phyloP scores from a whole-genome alignment of 2,329 filamentous ascomycete species.

The Claviceps digitariae region DNA sequence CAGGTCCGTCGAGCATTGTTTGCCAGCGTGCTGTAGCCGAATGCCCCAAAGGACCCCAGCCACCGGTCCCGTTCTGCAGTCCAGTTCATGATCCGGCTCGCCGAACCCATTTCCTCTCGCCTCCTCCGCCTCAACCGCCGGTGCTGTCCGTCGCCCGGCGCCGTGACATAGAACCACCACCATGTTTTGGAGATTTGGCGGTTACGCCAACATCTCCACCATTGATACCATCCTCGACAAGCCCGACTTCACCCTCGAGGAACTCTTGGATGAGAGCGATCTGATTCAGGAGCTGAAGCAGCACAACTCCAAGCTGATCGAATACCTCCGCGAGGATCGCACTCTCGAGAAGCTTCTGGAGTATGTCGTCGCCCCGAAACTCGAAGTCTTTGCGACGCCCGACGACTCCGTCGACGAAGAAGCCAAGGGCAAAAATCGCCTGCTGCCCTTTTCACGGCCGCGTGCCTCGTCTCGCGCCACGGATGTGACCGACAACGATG shows the following conservation, averaged over 20 bases:
- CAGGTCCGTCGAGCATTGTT: not conserved
- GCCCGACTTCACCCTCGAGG: slow-evolving; percentile 87
- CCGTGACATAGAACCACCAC: slow-evolving; percentile 32
- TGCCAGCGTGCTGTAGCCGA: slow-evolving; percentile 3
- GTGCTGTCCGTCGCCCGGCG: slow-evolving; percentile 19
- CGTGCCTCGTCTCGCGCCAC: slow-evolving; percentile 39
- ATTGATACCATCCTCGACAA: slow-evolving; percentile 97
- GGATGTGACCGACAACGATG: slow-evolving; percentile 33
- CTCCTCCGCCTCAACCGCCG: slow-evolving; percentile 15
- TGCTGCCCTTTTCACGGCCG: slow-evolving; percentile 35
- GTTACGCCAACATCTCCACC: slow-evolving; percentile 92
- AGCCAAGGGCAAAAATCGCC: slow-evolving; percentile 30
- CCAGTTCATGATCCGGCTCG: slow-evolving; percentile 9
- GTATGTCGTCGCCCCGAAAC: slow-evolving; percentile 76
- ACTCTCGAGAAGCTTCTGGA: slow-evolving; percentile 75
- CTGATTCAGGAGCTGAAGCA: slow-evolving; percentile 96
- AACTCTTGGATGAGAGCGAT: slow-evolving; percentile 90
- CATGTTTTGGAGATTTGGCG: slow-evolving; percentile 99
- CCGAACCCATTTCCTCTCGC: slow-evolving; percentile 3
- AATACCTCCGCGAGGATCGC: slow-evolving; percentile 80
- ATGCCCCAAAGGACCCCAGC: slow-evolving; percentile 4
- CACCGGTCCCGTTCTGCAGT: slow-evolving; percentile 3
- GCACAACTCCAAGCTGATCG: slow-evolving; percentile 94
- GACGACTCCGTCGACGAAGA: slow-evolving; percentile 37
- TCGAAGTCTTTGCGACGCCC: slow-evolving; percentile 40